phyloP scores from a whole-genome alignment of 1,139 yeast species.

The Yamadazyma triangularis region DNA sequence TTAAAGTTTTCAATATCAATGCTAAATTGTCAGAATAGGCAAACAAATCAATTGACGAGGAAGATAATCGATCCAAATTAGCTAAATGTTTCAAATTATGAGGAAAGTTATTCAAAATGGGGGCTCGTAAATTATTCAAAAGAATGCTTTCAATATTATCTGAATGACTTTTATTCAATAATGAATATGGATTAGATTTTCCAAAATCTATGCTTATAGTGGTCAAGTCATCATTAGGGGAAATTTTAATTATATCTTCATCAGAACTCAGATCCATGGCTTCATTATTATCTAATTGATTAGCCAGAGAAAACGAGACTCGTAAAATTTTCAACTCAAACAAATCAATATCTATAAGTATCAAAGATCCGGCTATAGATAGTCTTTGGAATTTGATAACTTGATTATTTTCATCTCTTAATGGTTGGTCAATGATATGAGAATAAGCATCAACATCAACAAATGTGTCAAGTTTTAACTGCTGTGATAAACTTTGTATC shows the following conservation, averaged over 20 bases:
- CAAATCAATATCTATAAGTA: slow-evolving; percentile 42
- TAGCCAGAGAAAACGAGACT: slow-evolving; percentile 36
- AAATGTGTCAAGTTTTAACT: slow-evolving; percentile 39
- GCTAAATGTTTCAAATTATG: slow-evolving; percentile 34
- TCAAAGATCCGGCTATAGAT: slow-evolving; percentile 41
- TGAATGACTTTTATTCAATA: slow-evolving; percentile 9
- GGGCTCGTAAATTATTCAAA: slow-evolving; percentile 19
- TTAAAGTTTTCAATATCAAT: slow-evolving; percentile 16
- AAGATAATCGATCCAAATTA: slow-evolving; percentile 31
- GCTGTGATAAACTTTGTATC: slow-evolving; percentile 39
- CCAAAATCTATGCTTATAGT: slow-evolving; percentile 11
- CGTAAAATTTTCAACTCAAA: slow-evolving; percentile 21
- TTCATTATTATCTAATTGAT: slow-evolving; percentile 12
- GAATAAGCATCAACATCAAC: slow-evolving; percentile 36
- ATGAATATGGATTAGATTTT: slow-evolving; percentile 9
- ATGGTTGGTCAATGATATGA: slow-evolving; percentile 17
- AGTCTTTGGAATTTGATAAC: slow-evolving; percentile 20
- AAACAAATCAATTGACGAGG: slow-evolving; percentile 29
- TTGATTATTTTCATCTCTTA: slow-evolving; percentile 11
- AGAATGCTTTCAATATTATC: slow-evolving; percentile 23
- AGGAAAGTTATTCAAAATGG: slow-evolving; percentile 29
- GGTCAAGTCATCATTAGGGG: slow-evolving; percentile 4
- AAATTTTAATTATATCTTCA: slow-evolving; percentile 1
- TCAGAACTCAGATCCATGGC: background rate
- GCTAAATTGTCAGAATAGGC: slow-evolving; percentile 29